These are phyloP conservation scores for Sordariomycetes sp. DNA, from an alignment of 2,329 filamentous ascomycete genomes.

Conservation along the genomic window DNA sequence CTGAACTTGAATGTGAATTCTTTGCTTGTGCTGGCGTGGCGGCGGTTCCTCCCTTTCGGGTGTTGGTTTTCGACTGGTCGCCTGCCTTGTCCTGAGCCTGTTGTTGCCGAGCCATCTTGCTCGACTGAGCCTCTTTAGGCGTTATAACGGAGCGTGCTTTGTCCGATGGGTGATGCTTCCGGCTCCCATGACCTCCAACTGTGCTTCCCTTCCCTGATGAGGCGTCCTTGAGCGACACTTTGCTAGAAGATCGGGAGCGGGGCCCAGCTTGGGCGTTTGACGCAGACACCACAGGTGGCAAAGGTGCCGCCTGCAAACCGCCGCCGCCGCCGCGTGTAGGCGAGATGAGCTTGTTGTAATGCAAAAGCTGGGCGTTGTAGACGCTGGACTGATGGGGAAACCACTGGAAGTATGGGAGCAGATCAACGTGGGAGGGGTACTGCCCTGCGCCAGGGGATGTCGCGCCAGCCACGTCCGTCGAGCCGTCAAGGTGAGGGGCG, in stretches of 20 bases:
- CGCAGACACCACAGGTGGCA: constrained; percentile 45
- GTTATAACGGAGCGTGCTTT: constrained; percentile 56
- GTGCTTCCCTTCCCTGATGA: constrained; percentile 34
- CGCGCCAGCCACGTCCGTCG: constrained; percentile 16
- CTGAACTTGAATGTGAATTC: constrained; percentile 66
- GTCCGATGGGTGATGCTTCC: constrained; percentile 42
- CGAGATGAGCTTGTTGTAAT: constrained; percentile 58
- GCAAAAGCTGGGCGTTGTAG: constrained; percentile 53
- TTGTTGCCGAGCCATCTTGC: constrained; percentile 35
- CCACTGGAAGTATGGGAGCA: constrained; percentile 43
- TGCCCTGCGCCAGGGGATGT: constrained; percentile 17
- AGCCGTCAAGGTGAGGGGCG: constrained; percentile 13
- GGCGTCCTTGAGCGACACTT: constrained; percentile 47
- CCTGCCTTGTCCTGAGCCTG: constrained; percentile 16
- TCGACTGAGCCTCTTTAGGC: constrained; percentile 38
- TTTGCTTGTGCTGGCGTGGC: constrained; percentile 14
- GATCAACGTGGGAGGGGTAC: constrained; percentile 37
- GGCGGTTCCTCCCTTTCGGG: constrained; percentile 15
- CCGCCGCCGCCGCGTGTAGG: constrained; percentile 46
- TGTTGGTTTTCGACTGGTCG: constrained; percentile 17
- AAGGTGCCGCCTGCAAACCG: constrained; percentile 45
- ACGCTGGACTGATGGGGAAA: constrained; percentile 45
- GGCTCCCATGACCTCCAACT: constrained; percentile 57
- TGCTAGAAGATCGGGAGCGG: constrained; percentile 50
- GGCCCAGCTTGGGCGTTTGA: constrained; percentile 47